These are phyloP conservation scores for Starmerella scarabaei DNA, from an alignment of 805 yeast species.

Conservation along the genomic window DNA sequence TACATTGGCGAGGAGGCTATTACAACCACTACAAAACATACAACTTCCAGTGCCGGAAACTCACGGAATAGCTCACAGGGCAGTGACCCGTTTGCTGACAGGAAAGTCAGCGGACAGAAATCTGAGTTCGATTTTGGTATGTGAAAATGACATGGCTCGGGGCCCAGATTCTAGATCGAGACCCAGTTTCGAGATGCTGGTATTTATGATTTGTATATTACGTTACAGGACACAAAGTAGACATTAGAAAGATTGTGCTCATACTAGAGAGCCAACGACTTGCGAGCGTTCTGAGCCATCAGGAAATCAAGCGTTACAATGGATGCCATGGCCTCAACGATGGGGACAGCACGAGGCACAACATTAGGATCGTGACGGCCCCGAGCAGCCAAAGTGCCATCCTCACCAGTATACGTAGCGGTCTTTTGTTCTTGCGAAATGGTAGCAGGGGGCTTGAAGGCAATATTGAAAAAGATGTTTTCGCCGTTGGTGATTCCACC, in stretches of 20 bases:
- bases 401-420: slow-evolving; percentile 74
- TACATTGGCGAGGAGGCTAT: too few species aligned
- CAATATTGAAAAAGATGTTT: slow-evolving; percentile 82
- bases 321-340: slow-evolving; percentile 98
- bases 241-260: too few species aligned
- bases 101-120: background rate
- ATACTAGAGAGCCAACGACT: slow-evolving; percentile 30
- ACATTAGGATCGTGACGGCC: slow-evolving; percentile 99
- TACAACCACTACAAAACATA: background rate
- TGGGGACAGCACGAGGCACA: slow-evolving; percentile 96
- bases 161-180: too few species aligned
- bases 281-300: slow-evolving; percentile 77
- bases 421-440: slow-evolving; percentile 88
- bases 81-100: slow-evolving; percentile 7
- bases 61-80: background rate
- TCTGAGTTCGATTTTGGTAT: slow-evolving; percentile 11
- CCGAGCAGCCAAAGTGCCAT: slow-evolving; percentile 82
- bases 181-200: too few species aligned
- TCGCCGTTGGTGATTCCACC: slow-evolving; percentile 98
- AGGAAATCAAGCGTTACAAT: slow-evolving; percentile 77
- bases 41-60: background rate
- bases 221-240: too few species aligned
- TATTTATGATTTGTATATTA: too few species aligned
- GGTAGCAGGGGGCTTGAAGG: slow-evolving; percentile 97
- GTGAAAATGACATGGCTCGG: too few species aligned